These are phyloP conservation scores for Penicillium freii DNA, from an alignment of 2,329 filamentous ascomycete genomes.

Conservation along the genomic window DNA sequence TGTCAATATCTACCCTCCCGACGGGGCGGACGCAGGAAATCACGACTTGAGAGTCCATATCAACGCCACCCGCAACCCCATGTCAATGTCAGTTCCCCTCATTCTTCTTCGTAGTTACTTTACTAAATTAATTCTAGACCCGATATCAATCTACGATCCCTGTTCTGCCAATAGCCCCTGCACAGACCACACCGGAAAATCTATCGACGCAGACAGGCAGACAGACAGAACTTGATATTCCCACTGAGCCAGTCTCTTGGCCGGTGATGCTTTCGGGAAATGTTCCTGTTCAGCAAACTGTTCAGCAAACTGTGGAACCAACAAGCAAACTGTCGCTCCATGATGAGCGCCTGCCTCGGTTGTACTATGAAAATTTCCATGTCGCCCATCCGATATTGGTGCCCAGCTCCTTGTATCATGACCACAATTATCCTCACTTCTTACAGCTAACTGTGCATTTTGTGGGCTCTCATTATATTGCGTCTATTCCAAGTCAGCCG, in stretches of 20 bases:
- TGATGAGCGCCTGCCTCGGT: constrained; percentile 41
- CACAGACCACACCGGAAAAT: constrained; percentile 19
- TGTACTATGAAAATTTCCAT: constrained; percentile 56
- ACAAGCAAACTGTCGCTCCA: constrained; percentile 17
- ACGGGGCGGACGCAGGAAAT: constrained; percentile 53
- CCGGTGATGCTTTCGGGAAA: constrained; percentile 21
- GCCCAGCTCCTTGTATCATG: constrained; percentile 42
- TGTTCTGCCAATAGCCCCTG: constrained; percentile 8
- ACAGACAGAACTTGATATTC: constrained; percentile 17
- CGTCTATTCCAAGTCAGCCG: constrained; percentile 26
- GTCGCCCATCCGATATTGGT: constrained; percentile 55
- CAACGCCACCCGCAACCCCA: constrained; percentile 10
- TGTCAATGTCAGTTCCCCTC: constrained; percentile 10
- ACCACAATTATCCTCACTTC: constrained; percentile 45
- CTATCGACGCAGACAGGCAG: constrained; percentile 16
- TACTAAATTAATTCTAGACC: constrained; percentile 3
- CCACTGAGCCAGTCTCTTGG: constrained; percentile 23
- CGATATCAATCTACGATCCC: constrained; percentile 10
- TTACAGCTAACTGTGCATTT: constrained; percentile 53
- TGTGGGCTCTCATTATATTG: constrained; percentile 53
- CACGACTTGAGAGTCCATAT: constrained; percentile 22
- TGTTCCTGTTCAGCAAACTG: constrained; percentile 12
- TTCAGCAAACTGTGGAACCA: constrained; percentile 17
- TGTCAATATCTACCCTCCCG: constrained; percentile 72
- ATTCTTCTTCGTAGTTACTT: not conserved